Conservation (phyloP, 148 eudicot species). For the Salicornia ramosissima region DNA sequence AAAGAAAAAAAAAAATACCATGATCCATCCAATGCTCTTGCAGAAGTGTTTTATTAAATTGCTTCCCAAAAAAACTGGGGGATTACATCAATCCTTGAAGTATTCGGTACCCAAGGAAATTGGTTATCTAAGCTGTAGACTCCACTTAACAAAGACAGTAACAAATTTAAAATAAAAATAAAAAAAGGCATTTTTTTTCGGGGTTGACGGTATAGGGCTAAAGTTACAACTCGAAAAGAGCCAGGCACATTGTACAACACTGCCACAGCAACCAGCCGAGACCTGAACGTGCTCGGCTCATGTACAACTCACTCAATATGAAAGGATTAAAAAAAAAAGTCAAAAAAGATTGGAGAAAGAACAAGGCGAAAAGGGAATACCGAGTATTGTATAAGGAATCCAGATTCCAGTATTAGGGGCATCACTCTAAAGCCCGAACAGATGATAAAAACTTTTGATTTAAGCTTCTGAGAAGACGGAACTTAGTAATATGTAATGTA, state of each 20-base stretch:
- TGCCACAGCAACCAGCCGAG: slow-evolving; percentile 16
- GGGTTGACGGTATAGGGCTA: slow-evolving; percentile 21
- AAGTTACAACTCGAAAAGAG: slow-evolving; percentile 26
- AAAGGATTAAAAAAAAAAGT: slow-evolving; percentile 15
- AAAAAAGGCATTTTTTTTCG: slow-evolving; percentile 2
- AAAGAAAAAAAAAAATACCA: neutral
- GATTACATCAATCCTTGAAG: slow-evolving; percentile 31
- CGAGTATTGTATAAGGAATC: slow-evolving; percentile 4
- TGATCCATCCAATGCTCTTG: slow-evolving; percentile 25
- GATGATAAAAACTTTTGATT: neutral
- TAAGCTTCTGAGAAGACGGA: slow-evolving; percentile 2
- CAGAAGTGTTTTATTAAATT: slow-evolving; percentile 29
- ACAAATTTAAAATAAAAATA: neutral
- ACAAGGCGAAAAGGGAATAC: slow-evolving; percentile 7
- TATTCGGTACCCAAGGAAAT: slow-evolving; percentile 21
- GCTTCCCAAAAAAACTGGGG: slow-evolving; percentile 34
- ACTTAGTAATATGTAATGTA: neutral
- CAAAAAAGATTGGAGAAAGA: slow-evolving; percentile 18
- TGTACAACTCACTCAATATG: slow-evolving; percentile 29
- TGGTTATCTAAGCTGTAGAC: slow-evolving; percentile 24
- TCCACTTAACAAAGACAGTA: slow-evolving; percentile 17
- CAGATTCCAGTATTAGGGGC: neutral
- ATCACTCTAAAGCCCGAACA: neutral
- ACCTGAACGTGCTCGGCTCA: slow-evolving; percentile 25
- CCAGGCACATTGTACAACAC: slow-evolving; percentile 27